Evolutionary conservation across 306 rosid species (phyloP), one percentile per base, ranked within the genome.

Genomic region (Casuarina cunninghamiana): DNA sequence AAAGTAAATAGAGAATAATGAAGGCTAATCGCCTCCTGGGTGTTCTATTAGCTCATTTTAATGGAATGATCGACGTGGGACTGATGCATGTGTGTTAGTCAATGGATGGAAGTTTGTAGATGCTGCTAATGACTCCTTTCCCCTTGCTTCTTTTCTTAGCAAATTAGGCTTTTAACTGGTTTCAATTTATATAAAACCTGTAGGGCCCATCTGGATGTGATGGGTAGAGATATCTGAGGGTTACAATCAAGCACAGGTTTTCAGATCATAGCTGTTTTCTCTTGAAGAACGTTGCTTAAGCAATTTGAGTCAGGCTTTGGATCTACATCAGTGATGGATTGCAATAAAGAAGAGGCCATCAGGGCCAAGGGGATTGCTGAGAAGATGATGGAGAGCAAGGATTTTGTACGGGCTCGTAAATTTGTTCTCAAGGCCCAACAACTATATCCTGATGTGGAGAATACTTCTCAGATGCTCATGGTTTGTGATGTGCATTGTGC

Each of bases 311-410:
- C 32, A 49, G 84, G 71, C 75, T 77, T 44, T 89, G 53, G 81
- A 53, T 82, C 76, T 77, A 50, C 73, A 71, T 62, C 65, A 69
- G 78, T 69, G 53, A 95, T 95, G 99, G 97, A 91, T 67, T 93
- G 97, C 82, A 89, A 95, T 78, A 95, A 85, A 79, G 99, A 91
- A 81, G 99, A 95, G 88, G 99, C 99, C 82, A 17, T 91, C 83
- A 93, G 90, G 91, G 93, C 97, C 83, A 93, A 85, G 85, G 84
- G n/a, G 44, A 81, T 93, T 66, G 97, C 97, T 77, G 91, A 85
- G 87, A 82, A 87, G 84, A 93, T 86, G 88, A 87, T 93, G 99
- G 89, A 84, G 78, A 79, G 69, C 87, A 93, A 93, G 81, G 99
- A 95, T 88, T 95, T 89, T 74, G 7, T 5, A 0, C 97, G 83